These are phyloP conservation scores for Endocladia muricata DNA, from an alignment of 31 red algal genomes.

Conservation along the genomic window DNA sequence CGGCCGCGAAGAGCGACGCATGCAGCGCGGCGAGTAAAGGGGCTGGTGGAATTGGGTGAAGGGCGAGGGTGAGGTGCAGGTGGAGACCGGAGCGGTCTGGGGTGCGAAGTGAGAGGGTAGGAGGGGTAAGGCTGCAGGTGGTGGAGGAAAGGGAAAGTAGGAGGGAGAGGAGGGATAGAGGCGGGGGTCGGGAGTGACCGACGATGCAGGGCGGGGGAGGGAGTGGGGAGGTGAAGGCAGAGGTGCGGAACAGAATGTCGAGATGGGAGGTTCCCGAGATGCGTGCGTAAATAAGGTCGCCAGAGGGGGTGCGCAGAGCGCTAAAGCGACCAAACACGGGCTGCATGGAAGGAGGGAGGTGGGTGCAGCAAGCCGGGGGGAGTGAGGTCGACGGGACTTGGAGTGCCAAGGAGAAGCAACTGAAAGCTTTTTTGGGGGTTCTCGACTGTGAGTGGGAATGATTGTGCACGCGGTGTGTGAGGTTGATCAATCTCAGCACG, in stretches of 20 bases:
- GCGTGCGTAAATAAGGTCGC: background rate
- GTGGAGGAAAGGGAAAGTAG: slow-evolving; percentile 1
- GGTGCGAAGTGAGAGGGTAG: background rate
- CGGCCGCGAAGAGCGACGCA: slow-evolving; percentile 3
- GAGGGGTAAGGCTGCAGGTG: background rate
- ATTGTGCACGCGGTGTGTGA: too few species aligned
- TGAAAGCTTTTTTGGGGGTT: too few species aligned
- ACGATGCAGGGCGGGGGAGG: background rate
- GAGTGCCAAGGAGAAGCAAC: too few species aligned
- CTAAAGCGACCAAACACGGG: background rate
- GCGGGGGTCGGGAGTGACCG: background rate
- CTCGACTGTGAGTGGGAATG: too few species aligned
- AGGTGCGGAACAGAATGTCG: background rate
- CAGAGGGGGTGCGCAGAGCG: background rate
- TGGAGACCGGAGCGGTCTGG: slow-evolving; percentile 4
- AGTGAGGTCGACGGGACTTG: too few species aligned
- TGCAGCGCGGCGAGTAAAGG: background rate
- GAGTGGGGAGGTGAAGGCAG: background rate
- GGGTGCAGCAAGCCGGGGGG: too few species aligned
- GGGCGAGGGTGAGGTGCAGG: background rate
- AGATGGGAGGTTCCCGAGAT: background rate
- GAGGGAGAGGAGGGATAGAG: slow-evolving; percentile 3
- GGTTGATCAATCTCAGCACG: too few species aligned
- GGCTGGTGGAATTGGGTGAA: background rate
- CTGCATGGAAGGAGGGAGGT: background rate